Conservation (phyloP, 75 land plant genomes). For the Pseudotsuga menziesii region DNA sequence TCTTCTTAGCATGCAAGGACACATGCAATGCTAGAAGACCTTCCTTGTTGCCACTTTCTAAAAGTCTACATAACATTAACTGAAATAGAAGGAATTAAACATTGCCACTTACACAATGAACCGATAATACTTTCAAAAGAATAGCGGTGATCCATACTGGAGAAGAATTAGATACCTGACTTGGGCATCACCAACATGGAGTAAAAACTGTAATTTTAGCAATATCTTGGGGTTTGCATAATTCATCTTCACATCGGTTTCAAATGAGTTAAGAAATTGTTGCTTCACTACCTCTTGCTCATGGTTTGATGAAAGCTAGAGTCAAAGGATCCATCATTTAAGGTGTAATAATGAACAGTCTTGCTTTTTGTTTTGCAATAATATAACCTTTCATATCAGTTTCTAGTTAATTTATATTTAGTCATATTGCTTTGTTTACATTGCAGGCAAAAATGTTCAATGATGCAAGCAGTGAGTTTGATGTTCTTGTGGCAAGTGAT, state of each 20-base stretch:
- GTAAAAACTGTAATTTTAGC: background rate
- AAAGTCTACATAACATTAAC: too few relatives aligned
- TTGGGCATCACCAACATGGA: background rate
- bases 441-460: constrained; percentile 87
- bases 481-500: constrained; percentile 95
- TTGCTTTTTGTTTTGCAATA: too few relatives aligned
- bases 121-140: background rate
- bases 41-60: too few relatives aligned
- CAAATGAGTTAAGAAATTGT: too few relatives aligned
- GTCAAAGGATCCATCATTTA: too few relatives aligned
- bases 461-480: constrained; percentile 70
- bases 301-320: background rate
- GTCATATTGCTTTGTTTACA: background rate
- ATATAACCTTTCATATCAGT: background rate
- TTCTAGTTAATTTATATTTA: background rate
- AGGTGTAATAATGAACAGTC: too few relatives aligned
- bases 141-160: background rate
- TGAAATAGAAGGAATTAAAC: too few relatives aligned
- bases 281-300: background rate
- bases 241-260: background rate
- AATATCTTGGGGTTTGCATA: background rate
- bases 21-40: too few relatives aligned
- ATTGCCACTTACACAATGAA: too few relatives aligned
- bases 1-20: too few relatives aligned
- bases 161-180: background rate